Evolutionary conservation across 176 grass and related monocot species (phyloP).

Genomic region (Luzula sylvatica): DNA sequence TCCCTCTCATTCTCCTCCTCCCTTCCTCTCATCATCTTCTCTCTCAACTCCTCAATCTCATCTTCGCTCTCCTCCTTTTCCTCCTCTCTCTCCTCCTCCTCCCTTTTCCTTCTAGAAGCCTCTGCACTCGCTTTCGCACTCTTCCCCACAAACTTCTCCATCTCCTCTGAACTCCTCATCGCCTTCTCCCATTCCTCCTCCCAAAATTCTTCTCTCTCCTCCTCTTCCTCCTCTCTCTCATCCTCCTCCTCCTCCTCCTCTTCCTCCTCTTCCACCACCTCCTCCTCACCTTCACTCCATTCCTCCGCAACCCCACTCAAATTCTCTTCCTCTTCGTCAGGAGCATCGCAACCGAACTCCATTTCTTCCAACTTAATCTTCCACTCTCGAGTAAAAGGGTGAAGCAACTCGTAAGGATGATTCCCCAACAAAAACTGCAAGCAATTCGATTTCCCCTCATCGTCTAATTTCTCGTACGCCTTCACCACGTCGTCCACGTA

Average conservation of each 20-base stretch:
- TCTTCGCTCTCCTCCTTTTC: slow-evolving; percentile 28
- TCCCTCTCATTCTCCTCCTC: slow-evolving; percentile 10
- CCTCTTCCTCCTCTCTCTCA: slow-evolving; percentile 15
- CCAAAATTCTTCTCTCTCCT: slow-evolving; percentile 59
- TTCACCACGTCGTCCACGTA: slow-evolving; percentile 91
- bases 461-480: slow-evolving; percentile 65
- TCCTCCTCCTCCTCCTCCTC: slow-evolving; percentile 19
- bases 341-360: slow-evolving; percentile 84
- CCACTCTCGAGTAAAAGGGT: slow-evolving; percentile 93
- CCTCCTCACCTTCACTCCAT: slow-evolving; percentile 2
- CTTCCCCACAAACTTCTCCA: slow-evolving; percentile 72
- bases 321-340: slow-evolving; percentile 50
- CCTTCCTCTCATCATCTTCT: slow-evolving; percentile 10
- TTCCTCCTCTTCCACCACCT: not conserved
- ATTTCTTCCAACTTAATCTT: slow-evolving; percentile 91
- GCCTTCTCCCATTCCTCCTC: slow-evolving; percentile 64
- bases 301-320: slow-evolving; percentile 33
- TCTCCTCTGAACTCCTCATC: slow-evolving; percentile 56
- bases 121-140: slow-evolving; percentile 36
- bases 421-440: slow-evolving; percentile 77
- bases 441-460: slow-evolving; percentile 44
- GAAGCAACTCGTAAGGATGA: slow-evolving; percentile 77
- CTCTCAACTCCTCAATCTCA: slow-evolving; percentile 24
- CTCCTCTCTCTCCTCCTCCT: slow-evolving; percentile 26
- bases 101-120: slow-evolving; percentile 29